Evolutionary conservation across 129 eudicot species (phyloP).

Genomic region (Helianthus tuberosus): DNA sequence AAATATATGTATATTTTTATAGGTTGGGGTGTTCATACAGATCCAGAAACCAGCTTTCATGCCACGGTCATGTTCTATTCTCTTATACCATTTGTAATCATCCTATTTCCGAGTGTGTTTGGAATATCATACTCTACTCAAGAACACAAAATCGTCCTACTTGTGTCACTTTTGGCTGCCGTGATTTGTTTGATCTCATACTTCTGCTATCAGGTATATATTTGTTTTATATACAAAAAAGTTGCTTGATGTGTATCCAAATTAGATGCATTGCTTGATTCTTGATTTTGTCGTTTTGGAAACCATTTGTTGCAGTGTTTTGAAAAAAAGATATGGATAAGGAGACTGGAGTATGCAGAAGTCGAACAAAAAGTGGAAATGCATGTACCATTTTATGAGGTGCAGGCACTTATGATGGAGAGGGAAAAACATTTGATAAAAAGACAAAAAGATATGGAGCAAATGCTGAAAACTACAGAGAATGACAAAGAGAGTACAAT

Average conservation of each 20-base stretch:
- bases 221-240: not conserved
- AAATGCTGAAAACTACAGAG: not conserved
- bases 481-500: not conserved
- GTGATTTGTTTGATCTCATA: slow-evolving; percentile 45
- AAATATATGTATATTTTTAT: not conserved
- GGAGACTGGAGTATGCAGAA: slow-evolving; percentile 26
- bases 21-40: slow-evolving; percentile 62
- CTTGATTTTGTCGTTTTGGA: not conserved
- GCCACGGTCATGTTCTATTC: slow-evolving; percentile 67
- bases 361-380: slow-evolving; percentile 29
- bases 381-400: slow-evolving; percentile 34
- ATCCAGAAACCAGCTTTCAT: slow-evolving; percentile 50
- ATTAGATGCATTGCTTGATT: not conserved
- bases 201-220: slow-evolving; percentile 60
- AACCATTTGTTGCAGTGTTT: not conserved
- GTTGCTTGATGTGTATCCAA: not conserved
- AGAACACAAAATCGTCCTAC: slow-evolving; percentile 35
- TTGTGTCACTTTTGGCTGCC: slow-evolving; percentile 42
- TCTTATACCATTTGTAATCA: slow-evolving; percentile 55
- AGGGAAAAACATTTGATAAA: slow-evolving; percentile 24
- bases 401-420: slow-evolving; percentile 25
- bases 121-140: slow-evolving; percentile 29
- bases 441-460: slow-evolving; percentile 18
- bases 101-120: slow-evolving; percentile 51
- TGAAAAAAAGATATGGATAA: not conserved